A percentile compares a stretch with the other conserved stretches of the same genome.
Evolutionary conservation across 2,329 filamentous ascomycete genomes (phyloP).

Genomic region (Microsporum ferrugineum): DNA sequence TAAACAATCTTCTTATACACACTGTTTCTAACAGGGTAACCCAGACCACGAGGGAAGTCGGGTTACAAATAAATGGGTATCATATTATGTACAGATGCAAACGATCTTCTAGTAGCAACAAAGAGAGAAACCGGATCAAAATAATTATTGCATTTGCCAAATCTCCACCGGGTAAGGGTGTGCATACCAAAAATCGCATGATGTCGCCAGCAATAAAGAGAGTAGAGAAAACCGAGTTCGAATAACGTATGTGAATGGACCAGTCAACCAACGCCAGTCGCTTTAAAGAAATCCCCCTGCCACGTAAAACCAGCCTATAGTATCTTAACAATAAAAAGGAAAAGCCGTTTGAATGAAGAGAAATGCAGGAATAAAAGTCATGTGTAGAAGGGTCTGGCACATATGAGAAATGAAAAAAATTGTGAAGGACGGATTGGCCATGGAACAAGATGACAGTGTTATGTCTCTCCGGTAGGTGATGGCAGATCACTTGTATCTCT

Average conservation of each 20-base stretch:
- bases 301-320: not conserved
- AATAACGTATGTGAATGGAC: not conserved
- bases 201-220: not conserved
- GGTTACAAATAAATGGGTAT: constrained; percentile 1
- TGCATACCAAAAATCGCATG: not conserved
- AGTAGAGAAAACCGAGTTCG: not conserved
- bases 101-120: not conserved
- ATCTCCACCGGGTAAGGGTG: not conserved
- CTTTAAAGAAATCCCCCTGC: not conserved
- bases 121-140: not conserved
- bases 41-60: not conserved
- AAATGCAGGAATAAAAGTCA: not conserved
- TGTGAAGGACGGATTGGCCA: not conserved
- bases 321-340: not conserved
- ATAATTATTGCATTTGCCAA: not conserved
- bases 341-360: not conserved
- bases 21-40: not conserved
- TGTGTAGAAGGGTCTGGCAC: not conserved
- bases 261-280: not conserved
- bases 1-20: not conserved
- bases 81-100: not conserved
- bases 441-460: not conserved
- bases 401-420: not conserved
- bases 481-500: not conserved
- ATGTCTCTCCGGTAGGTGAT: not conserved